A percentile compares a stretch with the other conserved stretches of the same genome.
phyloP scores from a whole-genome alignment of 495 filamentous ascomycete genomes.

The Penicillium lagena region DNA sequence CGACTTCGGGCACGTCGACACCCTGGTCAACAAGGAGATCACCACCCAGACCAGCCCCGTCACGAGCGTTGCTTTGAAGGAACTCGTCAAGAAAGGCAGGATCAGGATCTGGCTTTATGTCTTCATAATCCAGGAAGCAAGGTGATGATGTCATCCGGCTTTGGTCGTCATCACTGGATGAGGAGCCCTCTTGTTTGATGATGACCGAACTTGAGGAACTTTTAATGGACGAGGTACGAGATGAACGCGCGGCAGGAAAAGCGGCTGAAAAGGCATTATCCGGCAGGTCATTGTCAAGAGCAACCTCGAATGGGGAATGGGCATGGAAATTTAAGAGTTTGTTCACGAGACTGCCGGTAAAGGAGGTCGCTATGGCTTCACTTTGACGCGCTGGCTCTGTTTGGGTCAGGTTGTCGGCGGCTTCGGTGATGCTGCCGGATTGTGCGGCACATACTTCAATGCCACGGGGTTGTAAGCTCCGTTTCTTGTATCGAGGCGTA shows the following conservation, averaged over 20 bases:
- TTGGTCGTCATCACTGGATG: no score
- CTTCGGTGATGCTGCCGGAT: not conserved
- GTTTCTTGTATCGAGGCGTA: conserved; percentile 27
- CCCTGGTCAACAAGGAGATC: not conserved
- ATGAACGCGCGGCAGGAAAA: not conserved
- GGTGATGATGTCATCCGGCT: no score
- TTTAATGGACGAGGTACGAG: no score
- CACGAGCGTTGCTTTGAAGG: no score
- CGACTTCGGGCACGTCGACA: conserved; percentile 2
- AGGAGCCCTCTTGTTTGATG: conserved; percentile 3
- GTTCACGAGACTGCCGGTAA: conserved; percentile 24
- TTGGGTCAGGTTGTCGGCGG: not conserved
- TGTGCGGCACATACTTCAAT: conserved; percentile 26
- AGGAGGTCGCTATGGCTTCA: conserved; percentile 9
- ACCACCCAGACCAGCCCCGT: no score
- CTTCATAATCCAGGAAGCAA: no score
- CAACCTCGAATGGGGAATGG: conserved; percentile 14
- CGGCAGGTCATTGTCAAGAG: conserved; percentile 1
- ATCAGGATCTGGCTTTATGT: no score
- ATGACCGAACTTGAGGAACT: not conserved
- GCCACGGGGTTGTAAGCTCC: conserved; percentile 23
- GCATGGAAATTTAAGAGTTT: conserved; percentile 23
- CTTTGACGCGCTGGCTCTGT: not conserved
- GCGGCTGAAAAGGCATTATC: not conserved
- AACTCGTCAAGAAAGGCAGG: no score